A percentile compares a stretch with the other conserved stretches of the same genome.
Evolutionary conservation across 1,284 basidiomycete genomes (phyloP).

Genomic region (Peniophora sp.): DNA sequence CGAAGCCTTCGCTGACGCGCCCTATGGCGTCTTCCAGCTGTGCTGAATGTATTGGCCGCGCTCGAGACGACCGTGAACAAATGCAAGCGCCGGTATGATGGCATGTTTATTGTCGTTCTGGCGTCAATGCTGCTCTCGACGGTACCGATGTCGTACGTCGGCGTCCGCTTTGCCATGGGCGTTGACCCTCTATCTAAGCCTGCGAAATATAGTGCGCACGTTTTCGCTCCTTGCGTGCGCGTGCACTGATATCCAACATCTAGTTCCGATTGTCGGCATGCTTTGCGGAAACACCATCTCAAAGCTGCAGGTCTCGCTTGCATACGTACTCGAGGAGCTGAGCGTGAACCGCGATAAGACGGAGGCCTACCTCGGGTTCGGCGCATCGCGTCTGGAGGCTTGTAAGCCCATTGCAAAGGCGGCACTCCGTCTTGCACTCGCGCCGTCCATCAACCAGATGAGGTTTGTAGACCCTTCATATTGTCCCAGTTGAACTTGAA

Average conservation of each 20-base stretch:
- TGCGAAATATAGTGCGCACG: conserved; percentile 61
- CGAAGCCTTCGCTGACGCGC: not conserved
- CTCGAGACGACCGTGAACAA: conserved; percentile 67
- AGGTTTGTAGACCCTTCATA: conserved; percentile 45
- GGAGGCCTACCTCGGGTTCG: conserved; percentile 79
- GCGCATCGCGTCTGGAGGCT: conserved; percentile 74
- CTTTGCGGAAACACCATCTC: conserved; percentile 76
- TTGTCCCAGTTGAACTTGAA: not conserved
- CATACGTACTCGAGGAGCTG: conserved; percentile 58
- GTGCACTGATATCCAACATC: not conserved
- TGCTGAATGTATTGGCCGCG: conserved; percentile 69
- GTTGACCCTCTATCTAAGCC: conserved; percentile 76
- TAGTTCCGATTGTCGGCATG: conserved; percentile 84
- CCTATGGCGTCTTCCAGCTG: conserved; percentile 25
- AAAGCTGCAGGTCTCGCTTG: conserved; percentile 61
- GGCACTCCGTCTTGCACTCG: conserved; percentile 70
- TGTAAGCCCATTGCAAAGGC: conserved; percentile 70
- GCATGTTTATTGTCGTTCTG: conserved; percentile 68
- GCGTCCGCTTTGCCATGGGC: conserved; percentile 70
- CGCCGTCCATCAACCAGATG: conserved; percentile 81
- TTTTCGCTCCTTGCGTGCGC: conserved; percentile 16
- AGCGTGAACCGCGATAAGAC: conserved; percentile 77
- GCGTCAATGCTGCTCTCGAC: conserved; percentile 67
- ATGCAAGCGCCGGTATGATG: conserved; percentile 60
- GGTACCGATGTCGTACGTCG: conserved; percentile 74